Percentiles rank a stretch among this genome's conserved stretches.
These are phyloP conservation scores for Barnettozyma sucrosica DNA, from an alignment of 805 yeast species.

Conservation along the genomic window DNA sequence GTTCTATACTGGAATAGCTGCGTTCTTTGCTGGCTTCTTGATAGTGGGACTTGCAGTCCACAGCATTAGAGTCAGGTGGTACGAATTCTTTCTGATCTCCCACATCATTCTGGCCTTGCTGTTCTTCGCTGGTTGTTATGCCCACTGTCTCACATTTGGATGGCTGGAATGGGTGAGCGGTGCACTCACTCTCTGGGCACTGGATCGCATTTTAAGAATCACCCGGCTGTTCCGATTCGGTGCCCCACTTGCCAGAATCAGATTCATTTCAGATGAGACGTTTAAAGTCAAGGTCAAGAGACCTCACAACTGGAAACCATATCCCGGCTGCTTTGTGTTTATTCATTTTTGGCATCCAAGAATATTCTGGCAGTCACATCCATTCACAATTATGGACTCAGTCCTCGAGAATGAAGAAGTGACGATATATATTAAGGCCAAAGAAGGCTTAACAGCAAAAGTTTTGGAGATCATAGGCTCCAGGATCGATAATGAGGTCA, in stretches of 20 bases:
- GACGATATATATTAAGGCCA: constrained; percentile 42
- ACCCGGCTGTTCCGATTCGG: constrained; percentile 28
- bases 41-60: constrained; percentile 25
- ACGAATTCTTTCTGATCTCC: constrained; percentile 53
- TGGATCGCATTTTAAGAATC: constrained; percentile 44
- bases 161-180: constrained; percentile 50
- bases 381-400: constrained; percentile 54
- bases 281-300: constrained; percentile 35
- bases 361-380: constrained; percentile 68
- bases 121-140: constrained; percentile 51
- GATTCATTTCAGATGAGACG: constrained; percentile 34
- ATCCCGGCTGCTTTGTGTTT: constrained; percentile 53
- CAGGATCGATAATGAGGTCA: constrained; percentile 3
- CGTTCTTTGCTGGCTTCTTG: constrained; percentile 5
- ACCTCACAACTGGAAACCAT: constrained; percentile 37
- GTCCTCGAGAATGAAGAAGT: constrained; percentile 33
- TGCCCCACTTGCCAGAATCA: constrained; percentile 19
- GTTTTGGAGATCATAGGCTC: constrained; percentile 24
- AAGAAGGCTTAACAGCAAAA: constrained; percentile 51
- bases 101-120: constrained; percentile 53
- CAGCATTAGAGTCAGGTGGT: constrained; percentile 44
- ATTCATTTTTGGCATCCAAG: constrained; percentile 48
- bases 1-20: constrained; percentile 18
- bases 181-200: constrained; percentile 19
- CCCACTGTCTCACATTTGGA: constrained; percentile 48